Conservation (phyloP, 2,329 filamentous ascomycete species). For the Albophoma yamanashiensis region DNA sequence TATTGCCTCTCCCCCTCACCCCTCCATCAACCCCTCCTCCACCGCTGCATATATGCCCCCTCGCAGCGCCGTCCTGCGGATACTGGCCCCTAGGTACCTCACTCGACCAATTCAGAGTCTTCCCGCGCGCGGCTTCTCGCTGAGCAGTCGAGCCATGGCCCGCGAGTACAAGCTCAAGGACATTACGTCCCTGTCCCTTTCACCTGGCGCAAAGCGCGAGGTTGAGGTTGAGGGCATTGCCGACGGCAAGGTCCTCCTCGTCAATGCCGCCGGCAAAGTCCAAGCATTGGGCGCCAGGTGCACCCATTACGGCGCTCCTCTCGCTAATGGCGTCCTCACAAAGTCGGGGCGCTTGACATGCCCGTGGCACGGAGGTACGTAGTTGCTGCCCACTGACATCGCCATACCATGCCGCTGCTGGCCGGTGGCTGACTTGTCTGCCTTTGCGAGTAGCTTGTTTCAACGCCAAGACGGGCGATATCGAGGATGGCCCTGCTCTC, state of each 20-base stretch:
- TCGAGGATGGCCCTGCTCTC: conserved; percentile 87
- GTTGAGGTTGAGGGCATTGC: conserved; percentile 85
- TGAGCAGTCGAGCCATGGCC: conserved; percentile 30
- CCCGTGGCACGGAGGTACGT: conserved; percentile 86
- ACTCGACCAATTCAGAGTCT: neutral
- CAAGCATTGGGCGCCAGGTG: conserved; percentile 79
- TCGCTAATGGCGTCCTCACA: conserved; percentile 77
- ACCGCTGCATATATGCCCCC: neutral
- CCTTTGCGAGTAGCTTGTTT: conserved; percentile 62
- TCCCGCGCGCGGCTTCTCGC: conserved; percentile 10
- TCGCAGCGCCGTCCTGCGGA: neutral
- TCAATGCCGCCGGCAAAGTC: conserved; percentile 66
- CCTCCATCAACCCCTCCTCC: neutral
- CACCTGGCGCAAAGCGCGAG: conserved; percentile 76
- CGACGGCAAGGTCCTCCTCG: conserved; percentile 73
- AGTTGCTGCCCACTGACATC: neutral
- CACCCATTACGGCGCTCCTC: conserved; percentile 83
- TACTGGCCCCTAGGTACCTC: neutral
- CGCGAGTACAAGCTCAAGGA: conserved; percentile 64
- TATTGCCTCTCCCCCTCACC: neutral
- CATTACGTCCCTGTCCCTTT: conserved; percentile 61
- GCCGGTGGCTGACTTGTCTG: neutral
- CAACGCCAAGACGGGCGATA: conserved; percentile 77
- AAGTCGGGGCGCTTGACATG: conserved; percentile 78
- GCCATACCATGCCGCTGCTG: neutral